A percentile compares a stretch with the other conserved stretches of the same genome.
These are phyloP conservation scores for Arthrobotrys iridis DNA, from an alignment of 2,329 filamentous ascomycete genomes.

Conservation along the genomic window DNA sequence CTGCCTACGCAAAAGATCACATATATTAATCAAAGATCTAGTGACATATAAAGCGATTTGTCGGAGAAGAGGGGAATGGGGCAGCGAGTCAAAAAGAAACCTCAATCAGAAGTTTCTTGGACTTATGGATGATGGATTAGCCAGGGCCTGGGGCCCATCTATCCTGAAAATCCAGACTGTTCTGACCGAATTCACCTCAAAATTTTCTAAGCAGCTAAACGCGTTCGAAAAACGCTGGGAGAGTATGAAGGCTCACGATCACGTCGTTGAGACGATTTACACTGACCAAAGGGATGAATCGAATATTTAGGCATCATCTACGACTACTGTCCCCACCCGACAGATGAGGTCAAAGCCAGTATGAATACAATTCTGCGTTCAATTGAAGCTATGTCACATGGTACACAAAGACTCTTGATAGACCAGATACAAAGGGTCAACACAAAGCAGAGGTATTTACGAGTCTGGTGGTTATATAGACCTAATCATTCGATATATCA, in stretches of 20 bases:
- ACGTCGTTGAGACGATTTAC: neutral
- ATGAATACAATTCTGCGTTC: neutral
- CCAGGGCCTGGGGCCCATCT: slow-evolving; percentile 1
- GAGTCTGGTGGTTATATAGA: too few relatives aligned
- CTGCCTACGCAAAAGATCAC: too few relatives aligned
- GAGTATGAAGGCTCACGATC: slow-evolving; percentile 4
- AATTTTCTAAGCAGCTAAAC: neutral
- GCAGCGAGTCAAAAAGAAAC: neutral
- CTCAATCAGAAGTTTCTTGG: slow-evolving; percentile 19
- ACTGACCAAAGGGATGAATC: neutral
- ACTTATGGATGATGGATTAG: neutral
- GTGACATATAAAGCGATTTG: slow-evolving; percentile 31
- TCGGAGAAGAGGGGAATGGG: slow-evolving; percentile 12
- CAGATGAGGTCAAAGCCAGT: neutral
- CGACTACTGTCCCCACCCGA: neutral
- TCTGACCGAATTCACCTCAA: neutral
- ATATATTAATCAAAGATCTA: neutral
- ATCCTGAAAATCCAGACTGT: slow-evolving; percentile 3
- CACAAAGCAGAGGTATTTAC: slow-evolving; percentile 26
- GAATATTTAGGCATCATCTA: slow-evolving; percentile 19
- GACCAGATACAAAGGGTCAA: slow-evolving; percentile 32
- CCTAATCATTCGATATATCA: too few relatives aligned
- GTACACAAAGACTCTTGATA: slow-evolving; percentile 14
- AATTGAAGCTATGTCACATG: slow-evolving; percentile 19
- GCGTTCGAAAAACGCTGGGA: slow-evolving; percentile 20